phyloP scores from a whole-genome alignment of 352 stramenopile genomes.

The Phytophthora podocarpi region DNA sequence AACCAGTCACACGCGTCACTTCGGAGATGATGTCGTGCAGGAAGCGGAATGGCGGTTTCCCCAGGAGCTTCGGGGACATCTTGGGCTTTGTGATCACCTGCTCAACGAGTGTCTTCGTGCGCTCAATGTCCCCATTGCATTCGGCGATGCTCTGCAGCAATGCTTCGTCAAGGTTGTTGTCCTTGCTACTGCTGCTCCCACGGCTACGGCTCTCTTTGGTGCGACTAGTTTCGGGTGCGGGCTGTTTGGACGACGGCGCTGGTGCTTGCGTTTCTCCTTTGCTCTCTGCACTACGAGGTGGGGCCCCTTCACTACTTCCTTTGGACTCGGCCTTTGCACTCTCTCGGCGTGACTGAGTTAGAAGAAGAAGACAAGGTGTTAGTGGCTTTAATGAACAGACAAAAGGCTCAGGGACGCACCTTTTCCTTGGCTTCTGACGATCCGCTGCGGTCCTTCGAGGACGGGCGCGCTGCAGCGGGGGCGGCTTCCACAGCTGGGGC shows the following conservation, averaged over 20 bases:
- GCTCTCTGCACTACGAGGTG: constrained; percentile 35
- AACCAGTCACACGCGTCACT: constrained; percentile 79
- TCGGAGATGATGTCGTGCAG: constrained; percentile 87
- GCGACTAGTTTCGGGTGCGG: constrained; percentile 18
- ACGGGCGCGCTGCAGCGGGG: constrained; percentile 28
- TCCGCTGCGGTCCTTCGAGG: constrained; percentile 55
- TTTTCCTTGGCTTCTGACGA: constrained; percentile 64
- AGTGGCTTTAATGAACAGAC: too few species aligned
- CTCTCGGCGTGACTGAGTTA: constrained; percentile 33
- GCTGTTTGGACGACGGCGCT: constrained; percentile 32
- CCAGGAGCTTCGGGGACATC: constrained; percentile 82
- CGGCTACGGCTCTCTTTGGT: constrained; percentile 42
- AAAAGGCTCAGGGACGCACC: constrained; percentile 2
- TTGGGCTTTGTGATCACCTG: constrained; percentile 87
- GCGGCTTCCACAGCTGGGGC: constrained; percentile 21
- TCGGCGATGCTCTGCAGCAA: constrained; percentile 63
- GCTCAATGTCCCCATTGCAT: constrained; percentile 79
- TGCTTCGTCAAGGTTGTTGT: constrained; percentile 47
- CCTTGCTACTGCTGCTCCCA: constrained; percentile 22
- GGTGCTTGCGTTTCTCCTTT: constrained; percentile 44
- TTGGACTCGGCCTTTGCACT: constrained; percentile 36
- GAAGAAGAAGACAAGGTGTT: neutral
- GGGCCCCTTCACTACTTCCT: constrained; percentile 22
- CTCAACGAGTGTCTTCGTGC: constrained; percentile 76
- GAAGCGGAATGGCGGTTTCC: constrained; percentile 90